phyloP scores from a whole-genome alignment of 768 basidiomycete species.

The Suillus fuscotomentosus region DNA sequence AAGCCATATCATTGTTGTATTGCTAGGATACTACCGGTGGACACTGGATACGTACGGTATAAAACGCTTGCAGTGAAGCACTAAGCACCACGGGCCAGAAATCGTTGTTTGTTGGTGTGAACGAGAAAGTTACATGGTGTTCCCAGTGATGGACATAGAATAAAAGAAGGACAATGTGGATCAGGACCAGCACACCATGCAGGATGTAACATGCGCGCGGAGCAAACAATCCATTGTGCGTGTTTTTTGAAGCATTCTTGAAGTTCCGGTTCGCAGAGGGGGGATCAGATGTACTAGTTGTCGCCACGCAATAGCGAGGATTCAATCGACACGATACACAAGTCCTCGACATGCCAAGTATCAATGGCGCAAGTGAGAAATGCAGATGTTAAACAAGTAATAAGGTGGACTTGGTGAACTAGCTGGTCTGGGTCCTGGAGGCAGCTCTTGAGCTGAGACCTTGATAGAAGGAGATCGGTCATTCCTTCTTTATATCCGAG shows the following conservation, averaged over 20 bases:
- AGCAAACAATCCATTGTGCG: neutral
- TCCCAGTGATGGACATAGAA: constrained; percentile 3
- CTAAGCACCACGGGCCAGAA: neutral
- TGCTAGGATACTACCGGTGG: neutral
- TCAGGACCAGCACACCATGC: neutral
- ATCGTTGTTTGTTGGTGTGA: neutral
- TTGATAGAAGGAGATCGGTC: neutral
- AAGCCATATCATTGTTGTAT: neutral
- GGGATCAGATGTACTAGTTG: neutral
- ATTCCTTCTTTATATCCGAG: neutral
- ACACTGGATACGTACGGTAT: constrained; percentile 1
- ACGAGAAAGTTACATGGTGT: neutral
- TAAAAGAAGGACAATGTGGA: neutral
- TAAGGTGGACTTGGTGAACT: neutral
- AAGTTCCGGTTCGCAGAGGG: neutral
- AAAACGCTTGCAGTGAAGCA: constrained; percentile 7
- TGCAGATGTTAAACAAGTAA: neutral
- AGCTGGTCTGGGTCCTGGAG: neutral
- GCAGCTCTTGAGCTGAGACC: neutral
- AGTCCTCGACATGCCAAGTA: neutral
- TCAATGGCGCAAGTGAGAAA: neutral
- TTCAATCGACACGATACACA: neutral
- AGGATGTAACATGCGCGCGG: neutral
- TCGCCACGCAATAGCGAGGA: neutral
- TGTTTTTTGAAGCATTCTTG: neutral